Base-by-base conservation (phyloP, 2,329 filamentous ascomycete genomes). In the Hymenoscyphus albidus region DNA sequence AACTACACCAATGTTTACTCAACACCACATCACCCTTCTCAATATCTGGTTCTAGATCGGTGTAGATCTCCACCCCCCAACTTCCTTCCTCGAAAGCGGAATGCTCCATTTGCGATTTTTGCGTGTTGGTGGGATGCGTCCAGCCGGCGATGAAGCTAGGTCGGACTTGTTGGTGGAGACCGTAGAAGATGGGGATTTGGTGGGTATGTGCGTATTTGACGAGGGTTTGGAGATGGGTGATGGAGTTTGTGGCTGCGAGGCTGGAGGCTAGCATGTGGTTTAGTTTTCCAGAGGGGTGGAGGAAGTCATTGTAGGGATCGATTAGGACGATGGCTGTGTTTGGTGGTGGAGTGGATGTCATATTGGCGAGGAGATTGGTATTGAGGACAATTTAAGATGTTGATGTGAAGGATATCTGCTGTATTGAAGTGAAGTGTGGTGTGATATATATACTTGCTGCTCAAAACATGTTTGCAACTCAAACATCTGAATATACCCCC, bases 141-240 rank as follows among this genome's bases (percentile, higher is more conserved):
- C 75, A 77, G 1, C 73, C 74, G 1, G 63, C 54, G 40, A 73
- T 68, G 35, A 70, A 71, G 13, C 70, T 70, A 1, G 66, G 61
- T 22, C 68, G 66, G 16, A 57, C 67, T 54, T 70, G 71, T 64
- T 77, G 74, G 58, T 77, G 76, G 13, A 77, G 67, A n/a, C 72
- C 72, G 44, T 77, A 77, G 65, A 71, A 77, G 63, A 77, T 72
- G 0, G 76, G 74, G 16, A 77, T 74, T 6, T 69, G 69, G 18
- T 65, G 62, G 0, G 59, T 59, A 31, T 71, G 67, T 2, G 74
- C 75, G 1, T 66, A 67, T 5, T 59, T 42, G 13, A 76, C 68
- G 4, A 76, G 62, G 6, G 69, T 64, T 31, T 70, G 65, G 1
- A 76, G 66, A 61, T 76, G 71, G 0, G 61, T 60, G 35, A 76